These are phyloP conservation scores for Aspergillus sp. DNA, from an alignment of 2,329 filamentous ascomycete genomes.

Conservation along the genomic window DNA sequence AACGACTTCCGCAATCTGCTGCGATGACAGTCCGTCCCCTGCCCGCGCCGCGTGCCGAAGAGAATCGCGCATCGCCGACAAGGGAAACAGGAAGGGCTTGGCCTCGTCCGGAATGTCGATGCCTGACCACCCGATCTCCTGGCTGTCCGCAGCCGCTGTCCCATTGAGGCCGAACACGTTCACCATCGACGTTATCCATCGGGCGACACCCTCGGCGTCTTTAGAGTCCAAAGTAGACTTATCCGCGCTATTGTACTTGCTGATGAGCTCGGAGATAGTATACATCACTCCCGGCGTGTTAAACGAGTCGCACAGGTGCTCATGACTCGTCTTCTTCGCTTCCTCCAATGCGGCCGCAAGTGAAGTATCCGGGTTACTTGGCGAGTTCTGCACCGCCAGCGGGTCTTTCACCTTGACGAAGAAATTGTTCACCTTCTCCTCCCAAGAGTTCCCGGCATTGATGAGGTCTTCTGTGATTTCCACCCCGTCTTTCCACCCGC, in stretches of 20 bases:
- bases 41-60: slow-evolving; percentile 48
- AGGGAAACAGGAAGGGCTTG: slow-evolving; percentile 52
- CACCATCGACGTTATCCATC: slow-evolving; percentile 75
- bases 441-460: slow-evolving; percentile 65
- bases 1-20: slow-evolving; percentile 32
- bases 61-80: slow-evolving; percentile 48
- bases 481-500: slow-evolving; percentile 81
- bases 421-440: slow-evolving; percentile 65
- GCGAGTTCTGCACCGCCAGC: slow-evolving; percentile 15
- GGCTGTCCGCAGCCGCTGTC: slow-evolving; percentile 23
- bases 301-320: slow-evolving; percentile 72
- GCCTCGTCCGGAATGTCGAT: slow-evolving; percentile 52
- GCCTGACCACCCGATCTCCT: slow-evolving; percentile 54
- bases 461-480: slow-evolving; percentile 82
- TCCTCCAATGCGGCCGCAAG: slow-evolving; percentile 42
- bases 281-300: slow-evolving; percentile 75
- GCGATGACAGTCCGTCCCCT: slow-evolving; percentile 32
- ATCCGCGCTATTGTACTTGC: slow-evolving; percentile 57
- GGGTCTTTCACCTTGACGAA: slow-evolving; percentile 51
- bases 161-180: slow-evolving; percentile 68
- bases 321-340: slow-evolving; percentile 50
- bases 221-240: slow-evolving; percentile 38
- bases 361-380: slow-evolving; percentile 17
- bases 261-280: slow-evolving; percentile 67
- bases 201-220: slow-evolving; percentile 49